These are phyloP conservation scores for Psilocybe cyanescens DNA, from an alignment of 768 basidiomycete genomes.

Conservation along the genomic window DNA sequence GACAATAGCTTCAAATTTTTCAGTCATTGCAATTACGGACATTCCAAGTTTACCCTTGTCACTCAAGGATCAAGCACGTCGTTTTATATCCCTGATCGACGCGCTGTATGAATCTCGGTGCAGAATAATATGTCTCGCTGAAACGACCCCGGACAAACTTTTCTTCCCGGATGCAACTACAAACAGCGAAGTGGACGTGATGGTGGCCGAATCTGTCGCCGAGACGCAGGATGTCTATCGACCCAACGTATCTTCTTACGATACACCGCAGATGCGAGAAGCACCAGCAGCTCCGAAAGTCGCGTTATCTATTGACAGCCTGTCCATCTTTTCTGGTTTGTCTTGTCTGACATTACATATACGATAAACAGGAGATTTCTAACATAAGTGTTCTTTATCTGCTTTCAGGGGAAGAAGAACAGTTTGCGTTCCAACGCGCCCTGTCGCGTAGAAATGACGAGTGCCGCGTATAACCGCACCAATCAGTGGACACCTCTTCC, in stretches of 20 bases:
- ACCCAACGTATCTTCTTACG: constrained; percentile 60
- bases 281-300: constrained; percentile 13
- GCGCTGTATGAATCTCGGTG: constrained; percentile 55
- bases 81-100: constrained; percentile 65
- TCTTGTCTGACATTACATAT: constrained; percentile 1
- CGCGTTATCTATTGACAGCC: constrained; percentile 41
- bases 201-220: constrained; percentile 49
- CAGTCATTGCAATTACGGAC: constrained; percentile 34
- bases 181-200: constrained; percentile 28
- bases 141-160: constrained; percentile 41
- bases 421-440: constrained; percentile 65
- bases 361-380: not conserved
- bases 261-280: constrained; percentile 35
- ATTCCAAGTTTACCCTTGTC: constrained; percentile 54
- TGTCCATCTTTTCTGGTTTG: constrained; percentile 52
- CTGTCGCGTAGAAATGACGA: constrained; percentile 64
- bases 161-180: constrained; percentile 56
- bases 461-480: constrained; percentile 33
- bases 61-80: constrained; percentile 60
- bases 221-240: constrained; percentile 54
- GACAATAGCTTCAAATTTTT: constrained; percentile 51
- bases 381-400: not conserved
- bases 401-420: constrained; percentile 55
- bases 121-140: constrained; percentile 41
- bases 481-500: constrained; percentile 41